Conservation (phyloP, 371 early-diverging fungal genomes). For the Dichotomocladium elegans region DNA sequence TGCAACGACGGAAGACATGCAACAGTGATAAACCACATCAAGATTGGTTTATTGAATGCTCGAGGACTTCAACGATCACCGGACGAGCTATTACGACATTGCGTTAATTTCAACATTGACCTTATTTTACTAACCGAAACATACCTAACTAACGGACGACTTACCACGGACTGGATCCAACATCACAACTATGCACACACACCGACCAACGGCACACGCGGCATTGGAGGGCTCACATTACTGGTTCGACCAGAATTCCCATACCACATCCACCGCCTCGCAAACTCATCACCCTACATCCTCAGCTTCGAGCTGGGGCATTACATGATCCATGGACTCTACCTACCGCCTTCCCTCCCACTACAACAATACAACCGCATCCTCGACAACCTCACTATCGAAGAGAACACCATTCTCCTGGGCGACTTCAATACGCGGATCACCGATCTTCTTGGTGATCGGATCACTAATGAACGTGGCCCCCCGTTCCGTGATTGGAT, state of each 20-base stretch:
- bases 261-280: background rate
- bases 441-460: background rate
- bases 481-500: background rate
- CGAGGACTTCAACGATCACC: background rate
- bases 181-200: background rate
- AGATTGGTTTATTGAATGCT: constrained; percentile 5
- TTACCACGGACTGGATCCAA: constrained; percentile 1
- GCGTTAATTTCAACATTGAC: background rate
- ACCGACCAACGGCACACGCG: background rate
- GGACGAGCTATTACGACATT: background rate
- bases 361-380: background rate
- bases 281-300: background rate
- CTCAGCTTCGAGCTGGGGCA: background rate
- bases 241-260: background rate
- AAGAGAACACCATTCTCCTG: background rate
- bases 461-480: background rate
- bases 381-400: background rate
- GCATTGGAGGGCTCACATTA: background rate
- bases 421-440: constrained; percentile 3
- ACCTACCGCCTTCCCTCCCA: background rate
- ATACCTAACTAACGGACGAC: background rate
- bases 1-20: too few relatives aligned
- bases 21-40: background rate
- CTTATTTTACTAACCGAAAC: constrained; percentile 2
- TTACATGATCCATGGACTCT: constrained; percentile 1